A percentile compares a stretch with the other conserved stretches of the same genome.
Evolutionary conservation across 805 yeast species (phyloP).

Genomic region (Hyphopichia homilentoma): DNA sequence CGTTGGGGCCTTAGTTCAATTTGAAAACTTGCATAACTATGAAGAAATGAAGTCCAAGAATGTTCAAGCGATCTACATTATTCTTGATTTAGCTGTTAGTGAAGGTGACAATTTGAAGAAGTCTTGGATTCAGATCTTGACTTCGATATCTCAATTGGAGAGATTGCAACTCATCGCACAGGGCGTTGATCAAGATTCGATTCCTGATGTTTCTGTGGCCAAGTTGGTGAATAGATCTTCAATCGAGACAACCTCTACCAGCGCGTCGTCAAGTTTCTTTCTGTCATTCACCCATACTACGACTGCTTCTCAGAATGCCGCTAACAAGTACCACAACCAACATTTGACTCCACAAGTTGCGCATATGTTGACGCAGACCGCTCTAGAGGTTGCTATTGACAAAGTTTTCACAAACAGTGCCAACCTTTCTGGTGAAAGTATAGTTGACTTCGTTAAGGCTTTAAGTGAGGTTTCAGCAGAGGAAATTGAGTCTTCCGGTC

Average conservation of each 20-base stretch:
- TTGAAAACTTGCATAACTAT: conserved; percentile 73
- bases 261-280: conserved; percentile 43
- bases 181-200: conserved; percentile 77
- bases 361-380: conserved; percentile 56
- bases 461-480: conserved; percentile 82
- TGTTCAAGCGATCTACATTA: conserved; percentile 69
- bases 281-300: conserved; percentile 50
- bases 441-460: conserved; percentile 82
- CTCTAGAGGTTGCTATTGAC: conserved; percentile 77
- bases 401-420: conserved; percentile 82
- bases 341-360: conserved; percentile 58
- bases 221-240: conserved; percentile 56
- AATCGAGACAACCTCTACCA: conserved; percentile 46
- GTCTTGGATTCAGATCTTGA: conserved; percentile 83
- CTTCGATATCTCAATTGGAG: conserved; percentile 86
- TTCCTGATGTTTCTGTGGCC: conserved; percentile 84
- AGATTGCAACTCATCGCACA: conserved; percentile 82
- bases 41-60: conserved; percentile 77
- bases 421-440: conserved; percentile 75
- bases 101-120: conserved; percentile 73
- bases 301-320: conserved; percentile 63
- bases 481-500: conserved; percentile 86
- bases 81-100: conserved; percentile 70
- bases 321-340: conserved; percentile 68
- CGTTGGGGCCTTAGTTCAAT: conserved; percentile 84